Percentiles rank a stretch among this genome's conserved stretches.
These are phyloP conservation scores for Kwoniella europaea DNA, from an alignment of 768 basidiomycete genomes.

Conservation along the genomic window DNA sequence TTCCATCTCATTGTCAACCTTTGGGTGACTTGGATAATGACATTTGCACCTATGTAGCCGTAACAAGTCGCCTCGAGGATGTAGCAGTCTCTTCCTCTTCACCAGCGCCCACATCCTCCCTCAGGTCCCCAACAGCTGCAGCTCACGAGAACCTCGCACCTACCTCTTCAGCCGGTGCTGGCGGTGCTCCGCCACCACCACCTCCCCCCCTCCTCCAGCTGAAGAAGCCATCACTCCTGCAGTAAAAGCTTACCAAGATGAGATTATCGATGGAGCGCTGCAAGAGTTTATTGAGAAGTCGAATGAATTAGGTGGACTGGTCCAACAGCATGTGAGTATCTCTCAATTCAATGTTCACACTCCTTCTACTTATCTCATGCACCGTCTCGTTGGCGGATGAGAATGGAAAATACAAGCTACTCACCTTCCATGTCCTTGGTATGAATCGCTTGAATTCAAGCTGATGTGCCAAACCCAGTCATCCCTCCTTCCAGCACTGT, in stretches of 20 bases:
- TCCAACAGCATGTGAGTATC: constrained; percentile 75
- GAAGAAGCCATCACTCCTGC: constrained; percentile 64
- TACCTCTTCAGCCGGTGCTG: constrained; percentile 50
- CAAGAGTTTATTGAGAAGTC: constrained; percentile 77
- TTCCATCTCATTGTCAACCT: not conserved
- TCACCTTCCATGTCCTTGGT: too few relatives aligned
- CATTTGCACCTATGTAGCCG: constrained; percentile 69
- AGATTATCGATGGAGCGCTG: constrained; percentile 73
- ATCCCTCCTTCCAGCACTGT: constrained; percentile 65
- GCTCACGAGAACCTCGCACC: constrained; percentile 46
- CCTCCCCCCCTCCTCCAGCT: constrained; percentile 48
- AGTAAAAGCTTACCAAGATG: constrained; percentile 74
- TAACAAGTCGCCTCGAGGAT: constrained; percentile 92
- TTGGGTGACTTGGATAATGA: not conserved
- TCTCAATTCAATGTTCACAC: not conserved
- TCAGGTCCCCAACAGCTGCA: constrained; percentile 41
- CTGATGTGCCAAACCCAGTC: constrained; percentile 58
- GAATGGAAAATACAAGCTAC: too few relatives aligned
- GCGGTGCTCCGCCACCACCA: constrained; percentile 49
- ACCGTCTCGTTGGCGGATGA: too few relatives aligned
- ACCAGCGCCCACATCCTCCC: constrained; percentile 39
- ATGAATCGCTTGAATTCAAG: too few relatives aligned
- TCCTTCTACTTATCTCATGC: too few relatives aligned
- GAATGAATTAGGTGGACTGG: constrained; percentile 70
- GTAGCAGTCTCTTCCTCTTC: constrained; percentile 65